phyloP scores from a whole-genome alignment of 257 asterid species.

The Petunia secreta region DNA sequence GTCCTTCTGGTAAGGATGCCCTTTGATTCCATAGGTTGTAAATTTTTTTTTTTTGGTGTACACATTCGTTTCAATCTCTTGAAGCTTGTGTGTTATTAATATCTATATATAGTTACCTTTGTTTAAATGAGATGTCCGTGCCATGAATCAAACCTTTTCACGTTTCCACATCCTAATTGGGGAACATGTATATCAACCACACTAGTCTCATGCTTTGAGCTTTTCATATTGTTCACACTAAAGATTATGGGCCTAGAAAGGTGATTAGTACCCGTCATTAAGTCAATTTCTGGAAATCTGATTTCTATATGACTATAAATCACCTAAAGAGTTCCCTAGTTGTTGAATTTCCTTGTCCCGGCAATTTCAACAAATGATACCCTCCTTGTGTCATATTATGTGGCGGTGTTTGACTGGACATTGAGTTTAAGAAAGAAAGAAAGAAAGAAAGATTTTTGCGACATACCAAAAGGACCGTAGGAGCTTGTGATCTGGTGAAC shows the following conservation, averaged over 20 bases:
- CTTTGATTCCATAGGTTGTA: neutral
- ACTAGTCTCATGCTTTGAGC: neutral
- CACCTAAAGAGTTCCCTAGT: neutral
- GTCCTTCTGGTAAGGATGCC: slow-evolving; percentile 62
- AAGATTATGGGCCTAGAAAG: neutral
- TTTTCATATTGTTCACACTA: neutral
- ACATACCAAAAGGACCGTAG: no score
- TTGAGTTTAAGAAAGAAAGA: no score
- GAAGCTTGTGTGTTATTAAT: neutral
- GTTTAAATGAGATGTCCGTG: neutral
- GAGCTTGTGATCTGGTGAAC: no score
- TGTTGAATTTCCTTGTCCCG: neutral
- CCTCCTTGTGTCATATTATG: no score
- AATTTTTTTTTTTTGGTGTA: neutral
- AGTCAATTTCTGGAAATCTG: neutral
- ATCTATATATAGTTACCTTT: neutral
- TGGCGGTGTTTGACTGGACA: no score
- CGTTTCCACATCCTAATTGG: neutral
- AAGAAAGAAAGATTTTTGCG: no score
- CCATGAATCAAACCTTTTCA: neutral
- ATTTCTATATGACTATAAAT: neutral
- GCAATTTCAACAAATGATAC: neutral
- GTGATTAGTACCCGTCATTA: neutral
- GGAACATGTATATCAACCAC: neutral
- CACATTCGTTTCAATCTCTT: slow-evolving; percentile 6